Base-by-base conservation (phyloP, 2,329 filamentous ascomycete species). In the Cladophialophora yegresii region DNA sequence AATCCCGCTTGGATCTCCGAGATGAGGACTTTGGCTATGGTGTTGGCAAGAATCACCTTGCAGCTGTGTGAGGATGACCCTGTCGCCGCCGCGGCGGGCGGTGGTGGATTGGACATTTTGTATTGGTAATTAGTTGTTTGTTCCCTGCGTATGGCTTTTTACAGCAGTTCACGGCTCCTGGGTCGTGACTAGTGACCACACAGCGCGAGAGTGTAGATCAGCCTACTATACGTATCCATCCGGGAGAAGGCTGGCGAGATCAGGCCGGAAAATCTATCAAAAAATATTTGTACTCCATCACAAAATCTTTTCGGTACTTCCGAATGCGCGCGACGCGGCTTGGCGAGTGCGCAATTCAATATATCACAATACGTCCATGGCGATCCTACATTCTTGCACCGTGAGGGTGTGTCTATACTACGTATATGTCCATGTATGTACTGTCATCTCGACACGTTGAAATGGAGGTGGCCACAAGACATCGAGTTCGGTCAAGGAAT, bases 41-140 rank as follows among this genome's bases (percentile, higher is more conserved):
- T 89, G 71, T 90, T 89, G 64, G 93, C 91, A 71, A 96, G 86
- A 73, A 98, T 85, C 77, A 97, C 92, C 85, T 96, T 97, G 86
- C 95, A 98, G 49, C 58, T 54, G 30, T 40, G 30, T 9, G 51
- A 13, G 47, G 45, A 36, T 36, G 56, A n/a, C 36, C 13, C 4
- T 16, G 36, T 5, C 13, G 36, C 4, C 36, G 36, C 36, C 36
- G 47, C 22, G 20, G 20, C 47, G 9, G 23, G 20, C 4, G 47
- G 13, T 22, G 22, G 20, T 7, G 9, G 7, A 4, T 50, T 50
- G 10, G 47, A 50, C 47, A 50, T 50, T 16, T 28, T 13, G 47
- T 43, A 8, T 4, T 43, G 4, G 36, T n/a, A 28, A 28, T 3
- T 28, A 28, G 26, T 43, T n/a, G 6, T 43, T 43, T n/a, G 6